Evolutionary conservation across 1,284 basidiomycete species (phyloP), one percentile per base, ranked within the genome.

Genomic region (Hemileia vastatrix): DNA sequence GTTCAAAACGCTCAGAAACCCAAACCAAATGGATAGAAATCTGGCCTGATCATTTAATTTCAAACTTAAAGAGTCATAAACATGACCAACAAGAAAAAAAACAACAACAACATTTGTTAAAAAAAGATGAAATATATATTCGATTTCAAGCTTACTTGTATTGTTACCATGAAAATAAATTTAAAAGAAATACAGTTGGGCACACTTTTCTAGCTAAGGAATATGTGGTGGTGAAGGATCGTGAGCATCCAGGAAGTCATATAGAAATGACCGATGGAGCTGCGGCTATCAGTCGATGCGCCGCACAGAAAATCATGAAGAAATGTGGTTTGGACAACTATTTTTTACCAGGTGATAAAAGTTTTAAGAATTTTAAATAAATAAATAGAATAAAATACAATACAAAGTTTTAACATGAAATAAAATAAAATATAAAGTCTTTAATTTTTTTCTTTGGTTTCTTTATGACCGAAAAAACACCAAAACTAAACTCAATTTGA

Each of bases 181-280:
- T 61, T 15, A 31, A 43, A 8, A 19, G 24, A 3, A 19, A 6
- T 1, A 51, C 53, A 18, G 33, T 45, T 45, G 21, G 23, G 1
- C 13, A 32, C 24, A 15, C 15, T n/a, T 5, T 61, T 31, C 15
- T 19, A 5, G 9, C 44, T 1, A 19, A 54, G 1, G 13, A 53
- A 3, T 61, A 51, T 31, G 11, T 52, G 24, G 8, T 18, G 21
- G 43, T 61, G 40, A 44, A 51, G 18, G 8, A 36, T 18, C 43
- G 19, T 18, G 15, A 49, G 57, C 2, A 52, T 43, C 13, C 9
- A 19, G 24, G 50, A 53, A 54, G 47, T 61, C 11, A n/a, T n/a
- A n/a, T n/a, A n/a, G n/a, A n/a, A n/a, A 61, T 61, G 58, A 61
- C 58, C 21, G 58, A 61, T 44, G 58, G 58, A 19, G 50, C 58